Evolutionary conservation across 2,329 filamentous ascomycete species (phyloP).

Genomic region (Monosporascus sp.): DNA sequence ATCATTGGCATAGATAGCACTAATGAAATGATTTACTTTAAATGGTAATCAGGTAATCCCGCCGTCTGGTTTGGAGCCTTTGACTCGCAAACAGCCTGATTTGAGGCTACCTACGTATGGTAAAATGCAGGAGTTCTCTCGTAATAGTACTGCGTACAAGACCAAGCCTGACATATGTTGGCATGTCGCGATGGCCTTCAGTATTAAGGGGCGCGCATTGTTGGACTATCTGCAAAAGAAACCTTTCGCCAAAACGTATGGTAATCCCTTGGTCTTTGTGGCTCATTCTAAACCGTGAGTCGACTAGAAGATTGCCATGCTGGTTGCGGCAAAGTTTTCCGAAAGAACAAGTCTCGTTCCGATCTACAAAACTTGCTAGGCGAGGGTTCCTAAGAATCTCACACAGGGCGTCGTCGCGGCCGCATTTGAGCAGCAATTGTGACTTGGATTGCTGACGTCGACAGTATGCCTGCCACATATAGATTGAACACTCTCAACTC

Average conservation of each 20-base stretch:
- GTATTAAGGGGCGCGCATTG: slow-evolving; percentile 4
- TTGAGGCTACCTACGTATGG: neutral
- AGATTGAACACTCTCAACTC: slow-evolving; percentile 4
- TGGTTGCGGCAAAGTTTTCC: slow-evolving; percentile 5
- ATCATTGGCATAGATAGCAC: neutral
- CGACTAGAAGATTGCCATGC: slow-evolving; percentile 5
- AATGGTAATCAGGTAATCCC: neutral
- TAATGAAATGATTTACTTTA: neutral
- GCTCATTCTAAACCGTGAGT: slow-evolving; percentile 13
- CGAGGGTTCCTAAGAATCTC: slow-evolving; percentile 8
- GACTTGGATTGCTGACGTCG: neutral
- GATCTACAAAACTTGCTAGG: neutral
- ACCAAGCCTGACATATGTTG: neutral
- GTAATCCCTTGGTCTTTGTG: slow-evolving; percentile 17
- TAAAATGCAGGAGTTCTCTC: neutral
- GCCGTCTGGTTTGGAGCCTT: neutral
- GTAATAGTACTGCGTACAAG: neutral
- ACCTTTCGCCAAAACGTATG: slow-evolving; percentile 8
- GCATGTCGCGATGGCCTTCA: neutral
- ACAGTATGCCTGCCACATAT: neutral
- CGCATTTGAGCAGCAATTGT: neutral
- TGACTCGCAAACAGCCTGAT: neutral
- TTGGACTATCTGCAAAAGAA: neutral
- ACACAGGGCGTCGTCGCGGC: neutral
- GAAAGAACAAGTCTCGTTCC: slow-evolving; percentile 15